Evolutionary conservation across 495 filamentous ascomycete genomes (phyloP).

Genomic region (Aspergillus sclerotiicarbonarius): DNA sequence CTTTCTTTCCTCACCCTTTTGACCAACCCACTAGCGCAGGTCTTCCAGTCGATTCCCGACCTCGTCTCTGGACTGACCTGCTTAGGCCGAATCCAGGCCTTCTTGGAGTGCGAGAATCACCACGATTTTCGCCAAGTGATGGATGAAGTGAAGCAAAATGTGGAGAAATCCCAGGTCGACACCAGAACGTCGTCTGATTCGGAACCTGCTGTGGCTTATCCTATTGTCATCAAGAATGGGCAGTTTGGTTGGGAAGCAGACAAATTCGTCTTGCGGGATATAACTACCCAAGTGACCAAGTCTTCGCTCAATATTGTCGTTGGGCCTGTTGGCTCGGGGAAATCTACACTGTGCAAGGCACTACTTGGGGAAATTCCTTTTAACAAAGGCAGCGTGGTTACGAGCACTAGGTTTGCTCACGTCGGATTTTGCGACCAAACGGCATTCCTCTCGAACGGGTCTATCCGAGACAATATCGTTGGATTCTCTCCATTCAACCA

Average conservation of each 20-base stretch:
- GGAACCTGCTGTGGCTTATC: no score
- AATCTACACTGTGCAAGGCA: conserved; percentile 48
- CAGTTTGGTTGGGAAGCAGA: conserved; percentile 44
- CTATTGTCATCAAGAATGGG: conserved; percentile 27
- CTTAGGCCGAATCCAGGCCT: conserved; percentile 38
- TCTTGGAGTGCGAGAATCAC: conserved; percentile 32
- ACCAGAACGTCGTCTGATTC: no score
- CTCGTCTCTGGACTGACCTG: conserved; percentile 35
- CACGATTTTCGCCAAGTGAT: conserved; percentile 25
- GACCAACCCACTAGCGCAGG: conserved; percentile 15
- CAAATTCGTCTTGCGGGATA: conserved; percentile 14
- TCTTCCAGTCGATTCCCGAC: conserved; percentile 18
- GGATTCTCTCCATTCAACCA: conserved; percentile 25
- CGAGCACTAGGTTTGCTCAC: conserved; percentile 14
- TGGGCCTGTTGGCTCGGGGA: conserved; percentile 46
- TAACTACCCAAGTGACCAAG: conserved; percentile 8
- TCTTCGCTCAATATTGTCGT: conserved; percentile 14
- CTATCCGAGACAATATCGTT: conserved; percentile 38
- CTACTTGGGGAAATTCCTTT: conserved; percentile 49
- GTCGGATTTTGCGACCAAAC: conserved; percentile 40
- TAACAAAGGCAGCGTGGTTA: conserved; percentile 10
- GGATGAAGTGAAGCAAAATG: conserved; percentile 7
- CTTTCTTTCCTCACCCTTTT: conserved; percentile 21
- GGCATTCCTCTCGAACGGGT: conserved; percentile 41
- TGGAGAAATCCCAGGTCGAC: neutral